phyloP scores from a whole-genome alignment of 2,329 filamentous ascomycete genomes.

The Penicillium sp. region DNA sequence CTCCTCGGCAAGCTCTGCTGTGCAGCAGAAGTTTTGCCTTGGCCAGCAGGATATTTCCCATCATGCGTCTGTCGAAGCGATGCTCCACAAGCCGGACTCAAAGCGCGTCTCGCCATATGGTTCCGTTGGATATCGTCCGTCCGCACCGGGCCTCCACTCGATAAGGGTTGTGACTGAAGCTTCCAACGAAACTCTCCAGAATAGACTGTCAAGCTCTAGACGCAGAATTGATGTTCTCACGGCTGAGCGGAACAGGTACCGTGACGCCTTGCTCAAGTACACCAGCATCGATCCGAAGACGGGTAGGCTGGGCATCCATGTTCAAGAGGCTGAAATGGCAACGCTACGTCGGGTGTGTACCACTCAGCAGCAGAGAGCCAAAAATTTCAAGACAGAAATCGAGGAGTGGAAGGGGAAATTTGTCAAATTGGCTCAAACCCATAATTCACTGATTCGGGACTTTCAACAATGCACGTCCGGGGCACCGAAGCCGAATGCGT shows the following conservation, averaged over 20 bases:
- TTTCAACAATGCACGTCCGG: not conserved
- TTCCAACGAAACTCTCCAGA: conserved; percentile 18
- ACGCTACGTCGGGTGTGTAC: conserved; percentile 24
- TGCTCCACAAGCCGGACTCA: not conserved
- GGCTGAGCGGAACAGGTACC: conserved; percentile 29
- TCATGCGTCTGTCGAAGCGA: conserved; percentile 1
- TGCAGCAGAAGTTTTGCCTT: conserved; percentile 17
- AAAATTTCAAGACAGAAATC: conserved; percentile 26
- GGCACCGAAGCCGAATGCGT: not conserved
- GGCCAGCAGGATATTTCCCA: conserved; percentile 19
- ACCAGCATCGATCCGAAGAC: conserved; percentile 24
- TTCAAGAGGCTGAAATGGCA: conserved; percentile 8
- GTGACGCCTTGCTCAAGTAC: conserved; percentile 22
- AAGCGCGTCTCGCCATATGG: conserved; percentile 29
- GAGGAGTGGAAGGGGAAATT: conserved; percentile 24
- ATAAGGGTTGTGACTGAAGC: conserved; percentile 15
- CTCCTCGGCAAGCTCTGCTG: not conserved
- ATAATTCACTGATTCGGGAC: conserved; percentile 8
- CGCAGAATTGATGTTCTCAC: conserved; percentile 23
- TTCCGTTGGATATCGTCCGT: conserved; percentile 28
- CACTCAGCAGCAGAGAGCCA: conserved; percentile 21
- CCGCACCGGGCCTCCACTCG: conserved; percentile 26
- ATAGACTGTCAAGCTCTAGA: conserved; percentile 21
- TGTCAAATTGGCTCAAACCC: conserved; percentile 15
- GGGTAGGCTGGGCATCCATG: conserved; percentile 20